These are phyloP conservation scores for Quercus lobata DNA, from an alignment of 331 rosid species.

Conservation along the genomic window DNA sequence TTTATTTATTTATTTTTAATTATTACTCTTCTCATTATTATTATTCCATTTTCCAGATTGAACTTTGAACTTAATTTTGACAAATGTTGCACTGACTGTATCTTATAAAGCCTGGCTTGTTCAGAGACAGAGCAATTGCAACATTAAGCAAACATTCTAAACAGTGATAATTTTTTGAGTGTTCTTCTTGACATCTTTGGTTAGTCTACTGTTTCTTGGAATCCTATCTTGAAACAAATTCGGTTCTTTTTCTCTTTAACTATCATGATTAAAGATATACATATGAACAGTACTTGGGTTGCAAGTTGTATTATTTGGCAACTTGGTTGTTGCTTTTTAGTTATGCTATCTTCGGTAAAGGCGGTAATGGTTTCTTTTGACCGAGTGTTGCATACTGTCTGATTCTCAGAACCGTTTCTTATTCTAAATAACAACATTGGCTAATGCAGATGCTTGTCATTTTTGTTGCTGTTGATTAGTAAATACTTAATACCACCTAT, in stretches of 20 bases:
- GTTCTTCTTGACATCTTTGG: background rate
- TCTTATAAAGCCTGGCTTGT: background rate
- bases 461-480: background rate
- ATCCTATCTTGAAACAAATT: constrained; percentile 14
- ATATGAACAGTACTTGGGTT: constrained; percentile 9
- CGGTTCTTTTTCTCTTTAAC: constrained; percentile 20
- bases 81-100: background rate
- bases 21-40: too few species aligned
- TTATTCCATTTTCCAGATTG: background rate
- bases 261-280: background rate
- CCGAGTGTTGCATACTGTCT: constrained; percentile 13
- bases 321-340: constrained; percentile 20
- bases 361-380: constrained; percentile 8
- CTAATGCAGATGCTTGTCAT: background rate
- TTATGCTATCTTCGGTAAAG: constrained; percentile 9
- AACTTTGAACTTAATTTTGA: background rate
- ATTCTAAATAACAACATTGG: background rate
- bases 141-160: background rate
- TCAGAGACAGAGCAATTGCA: too few species aligned
- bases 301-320: constrained; percentile 23
- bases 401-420: background rate
- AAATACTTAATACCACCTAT: background rate
- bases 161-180: background rate
- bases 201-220: background rate
- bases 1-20: too few species aligned